phyloP scores from a whole-genome alignment of 2,329 filamentous ascomycete species.

The Ambrosiella cleistominuta region DNA sequence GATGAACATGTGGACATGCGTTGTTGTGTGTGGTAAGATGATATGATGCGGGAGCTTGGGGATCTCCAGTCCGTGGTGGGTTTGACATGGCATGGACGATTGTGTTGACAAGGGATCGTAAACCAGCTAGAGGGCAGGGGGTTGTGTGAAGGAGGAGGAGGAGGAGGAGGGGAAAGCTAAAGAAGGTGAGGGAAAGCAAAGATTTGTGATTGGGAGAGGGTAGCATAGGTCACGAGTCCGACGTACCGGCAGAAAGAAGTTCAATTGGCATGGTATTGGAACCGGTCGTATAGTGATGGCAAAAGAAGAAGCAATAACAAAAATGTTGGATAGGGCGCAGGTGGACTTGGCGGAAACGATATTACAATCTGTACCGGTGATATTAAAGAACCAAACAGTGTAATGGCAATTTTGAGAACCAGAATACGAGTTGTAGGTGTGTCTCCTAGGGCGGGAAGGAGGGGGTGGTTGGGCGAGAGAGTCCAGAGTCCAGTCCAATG shows the following conservation, averaged over 20 bases:
- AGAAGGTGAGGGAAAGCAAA: background rate
- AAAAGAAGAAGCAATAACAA: background rate
- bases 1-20: too few relatives aligned
- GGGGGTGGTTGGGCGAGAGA: too few relatives aligned
- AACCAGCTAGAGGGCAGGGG: background rate
- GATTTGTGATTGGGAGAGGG: background rate
- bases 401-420: too few relatives aligned
- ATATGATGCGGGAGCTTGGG: too few relatives aligned
- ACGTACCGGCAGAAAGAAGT: background rate
- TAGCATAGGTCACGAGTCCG: background rate
- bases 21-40: too few relatives aligned
- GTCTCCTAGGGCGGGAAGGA: too few relatives aligned
- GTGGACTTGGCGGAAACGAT: background rate
- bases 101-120: background rate
- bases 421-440: too few relatives aligned
- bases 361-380: too few relatives aligned
- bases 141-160: background rate
- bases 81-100: too few relatives aligned
- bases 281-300: background rate
- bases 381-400: too few relatives aligned
- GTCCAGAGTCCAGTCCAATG: too few relatives aligned
- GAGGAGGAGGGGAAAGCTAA: background rate
- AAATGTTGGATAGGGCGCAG: background rate
- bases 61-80: too few relatives aligned
- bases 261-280: background rate